Evolutionary conservation across 768 basidiomycete genomes (phyloP).

Genomic region (Asterophora lycoperdoides): DNA sequence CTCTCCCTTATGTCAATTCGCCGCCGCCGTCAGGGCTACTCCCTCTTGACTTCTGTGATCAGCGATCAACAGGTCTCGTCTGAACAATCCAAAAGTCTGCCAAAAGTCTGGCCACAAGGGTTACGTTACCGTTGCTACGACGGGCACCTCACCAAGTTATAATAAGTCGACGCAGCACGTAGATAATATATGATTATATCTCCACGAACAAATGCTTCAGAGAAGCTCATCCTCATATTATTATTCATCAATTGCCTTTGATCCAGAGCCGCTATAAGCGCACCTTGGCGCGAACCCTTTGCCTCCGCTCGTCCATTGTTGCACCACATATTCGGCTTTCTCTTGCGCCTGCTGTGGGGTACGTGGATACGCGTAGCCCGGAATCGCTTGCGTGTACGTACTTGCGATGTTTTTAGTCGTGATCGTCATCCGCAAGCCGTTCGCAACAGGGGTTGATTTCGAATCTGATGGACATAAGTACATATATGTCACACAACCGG

Average conservation of each 20-base stretch:
- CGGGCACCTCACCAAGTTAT: conserved; percentile 3
- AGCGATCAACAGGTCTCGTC: no score
- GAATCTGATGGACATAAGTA: conserved; percentile 12
- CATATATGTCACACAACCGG: conserved; percentile 11
- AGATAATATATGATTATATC: no score
- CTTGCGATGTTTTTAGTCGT: conserved; percentile 1
- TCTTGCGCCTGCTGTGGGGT: no score
- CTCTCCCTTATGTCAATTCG: conserved; percentile 1
- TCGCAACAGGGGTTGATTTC: conserved; percentile 16
- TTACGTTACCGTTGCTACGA: conserved; percentile 6
- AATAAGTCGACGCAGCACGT: conserved; percentile 1
- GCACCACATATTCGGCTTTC: neutral
- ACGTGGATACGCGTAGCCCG: neutral
- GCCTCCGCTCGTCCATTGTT: neutral
- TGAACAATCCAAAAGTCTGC: no score
- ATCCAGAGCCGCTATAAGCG: neutral
- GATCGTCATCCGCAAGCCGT: conserved; percentile 11
- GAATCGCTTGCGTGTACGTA: neutral
- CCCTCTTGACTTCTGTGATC: neutral
- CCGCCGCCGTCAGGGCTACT: neutral
- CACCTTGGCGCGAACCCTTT: neutral
- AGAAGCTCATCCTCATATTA: conserved; percentile 6
- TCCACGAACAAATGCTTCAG: conserved; percentile 1
- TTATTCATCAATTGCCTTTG: conserved; percentile 7
- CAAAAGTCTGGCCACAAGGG: no score